A percentile compares a stretch with the other conserved stretches of the same genome.
phyloP scores from a whole-genome alignment of 2,329 filamentous ascomycete genomes.

The Teratosphaeria gauchensis region DNA sequence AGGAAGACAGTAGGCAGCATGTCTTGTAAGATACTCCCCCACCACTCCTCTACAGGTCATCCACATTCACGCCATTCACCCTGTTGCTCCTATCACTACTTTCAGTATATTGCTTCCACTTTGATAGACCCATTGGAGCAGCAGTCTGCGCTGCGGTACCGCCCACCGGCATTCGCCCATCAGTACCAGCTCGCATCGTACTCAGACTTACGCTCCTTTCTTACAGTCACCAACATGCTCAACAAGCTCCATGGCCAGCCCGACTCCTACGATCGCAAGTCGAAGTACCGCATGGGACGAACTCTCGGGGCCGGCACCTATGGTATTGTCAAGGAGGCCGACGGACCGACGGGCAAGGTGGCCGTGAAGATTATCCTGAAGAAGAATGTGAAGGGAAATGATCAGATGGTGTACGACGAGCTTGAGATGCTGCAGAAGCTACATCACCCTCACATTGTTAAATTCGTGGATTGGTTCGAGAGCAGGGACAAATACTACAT shows the following conservation, averaged over 20 bases:
- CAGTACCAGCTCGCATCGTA: not conserved
- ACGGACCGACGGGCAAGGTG: conserved; percentile 73
- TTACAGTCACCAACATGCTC: conserved; percentile 51
- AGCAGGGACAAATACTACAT: conserved; percentile 99
- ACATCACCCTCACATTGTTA: conserved; percentile 90
- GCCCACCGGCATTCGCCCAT: not conserved
- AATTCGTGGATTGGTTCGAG: conserved; percentile 98
- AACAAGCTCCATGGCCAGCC: conserved; percentile 95
- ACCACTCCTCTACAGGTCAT: not conserved
- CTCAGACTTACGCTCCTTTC: not conserved
- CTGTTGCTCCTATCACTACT: not conserved
- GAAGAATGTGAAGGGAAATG: conserved; percentile 97
- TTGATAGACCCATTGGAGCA: not conserved
- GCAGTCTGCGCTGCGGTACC: not conserved
- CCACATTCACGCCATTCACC: not conserved
- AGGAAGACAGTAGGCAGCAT: conserved; percentile 3
- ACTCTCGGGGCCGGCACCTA: conserved; percentile 96
- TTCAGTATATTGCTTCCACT: not conserved
- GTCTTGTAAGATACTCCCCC: conserved; percentile 8
- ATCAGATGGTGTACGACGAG: conserved; percentile 98
- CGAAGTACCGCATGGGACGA: conserved; percentile 83
- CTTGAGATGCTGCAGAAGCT: conserved; percentile 85
- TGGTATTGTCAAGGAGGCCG: conserved; percentile 93
- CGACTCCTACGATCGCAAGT: conserved; percentile 98
- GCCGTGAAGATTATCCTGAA: conserved; percentile 99